Conservation (phyloP, 164 flowering plant genomes). For the Berberis vulgaris region DNA sequence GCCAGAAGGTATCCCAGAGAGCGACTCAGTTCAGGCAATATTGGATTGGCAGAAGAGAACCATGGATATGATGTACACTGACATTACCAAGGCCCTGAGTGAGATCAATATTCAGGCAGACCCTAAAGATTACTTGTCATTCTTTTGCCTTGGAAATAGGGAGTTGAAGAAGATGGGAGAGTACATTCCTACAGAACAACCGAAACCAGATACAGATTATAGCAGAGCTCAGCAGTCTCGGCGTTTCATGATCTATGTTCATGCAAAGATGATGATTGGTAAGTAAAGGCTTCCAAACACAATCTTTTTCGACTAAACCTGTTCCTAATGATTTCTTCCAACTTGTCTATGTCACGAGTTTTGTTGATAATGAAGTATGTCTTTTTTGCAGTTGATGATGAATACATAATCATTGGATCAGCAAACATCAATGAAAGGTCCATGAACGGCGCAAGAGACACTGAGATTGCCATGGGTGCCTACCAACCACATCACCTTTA, state of each 20-base stretch:
- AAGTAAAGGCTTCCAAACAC: not conserved
- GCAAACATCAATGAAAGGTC: constrained; percentile 1
- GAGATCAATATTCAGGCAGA: constrained; percentile 3
- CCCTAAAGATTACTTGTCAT: constrained; percentile 5
- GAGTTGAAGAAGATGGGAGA: not conserved
- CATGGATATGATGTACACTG: constrained; percentile 9
- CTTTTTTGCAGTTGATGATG: not conserved
- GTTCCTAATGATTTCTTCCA: not conserved
- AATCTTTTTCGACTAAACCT: not conserved
- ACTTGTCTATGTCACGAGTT: not conserved
- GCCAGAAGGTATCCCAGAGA: constrained; percentile 8
- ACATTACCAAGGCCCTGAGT: constrained; percentile 3
- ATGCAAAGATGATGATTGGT: constrained; percentile 6
- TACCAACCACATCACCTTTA: not conserved
- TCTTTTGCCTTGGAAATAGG: constrained; percentile 7
- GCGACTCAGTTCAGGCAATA: constrained; percentile 3
- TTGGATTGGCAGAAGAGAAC: not conserved
- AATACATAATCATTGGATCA: not conserved
- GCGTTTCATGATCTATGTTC: not conserved
- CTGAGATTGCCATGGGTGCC: not conserved
- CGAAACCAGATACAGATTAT: constrained; percentile 1
- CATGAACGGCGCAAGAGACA: constrained; percentile 1
- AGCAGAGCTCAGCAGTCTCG: constrained; percentile 1
- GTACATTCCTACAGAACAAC: not conserved
- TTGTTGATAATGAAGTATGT: not conserved